These are phyloP conservation scores for Trichoderma guizhouense DNA, from an alignment of 2,329 filamentous ascomycete species.

Conservation along the genomic window DNA sequence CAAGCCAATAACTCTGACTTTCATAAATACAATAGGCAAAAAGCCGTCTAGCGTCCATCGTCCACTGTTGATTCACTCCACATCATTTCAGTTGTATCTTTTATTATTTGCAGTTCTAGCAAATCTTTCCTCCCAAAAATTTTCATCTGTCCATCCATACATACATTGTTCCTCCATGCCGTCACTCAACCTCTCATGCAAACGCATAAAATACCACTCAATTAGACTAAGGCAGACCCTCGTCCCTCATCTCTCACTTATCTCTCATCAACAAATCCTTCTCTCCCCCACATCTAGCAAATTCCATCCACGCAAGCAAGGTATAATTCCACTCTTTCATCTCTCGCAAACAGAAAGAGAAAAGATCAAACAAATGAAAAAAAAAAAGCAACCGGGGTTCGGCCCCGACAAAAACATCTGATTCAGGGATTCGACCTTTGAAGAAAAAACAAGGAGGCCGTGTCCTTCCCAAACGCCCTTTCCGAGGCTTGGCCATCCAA, in stretches of 20 bases:
- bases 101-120: background rate
- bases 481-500: conserved; percentile 20
- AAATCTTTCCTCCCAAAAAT: background rate
- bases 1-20: background rate
- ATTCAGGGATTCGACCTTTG: background rate
- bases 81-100: background rate
- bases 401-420: background rate
- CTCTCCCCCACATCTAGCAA: background rate
- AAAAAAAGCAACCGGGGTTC: background rate
- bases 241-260: background rate
- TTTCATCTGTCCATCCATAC: conserved; percentile 13
- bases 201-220: background rate
- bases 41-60: background rate
- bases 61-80: background rate
- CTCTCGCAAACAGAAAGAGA: conserved; percentile 8
- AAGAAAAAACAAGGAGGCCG: background rate
- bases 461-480: conserved; percentile 22
- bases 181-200: background rate
- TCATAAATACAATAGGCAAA: background rate
- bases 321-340: background rate
- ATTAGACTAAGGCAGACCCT: background rate
- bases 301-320: background rate
- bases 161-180: background rate
- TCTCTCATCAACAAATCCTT: background rate
- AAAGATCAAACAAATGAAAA: conserved; percentile 5